phyloP scores from a whole-genome alignment of 768 basidiomycete species.

The Naganishia onofrii region DNA sequence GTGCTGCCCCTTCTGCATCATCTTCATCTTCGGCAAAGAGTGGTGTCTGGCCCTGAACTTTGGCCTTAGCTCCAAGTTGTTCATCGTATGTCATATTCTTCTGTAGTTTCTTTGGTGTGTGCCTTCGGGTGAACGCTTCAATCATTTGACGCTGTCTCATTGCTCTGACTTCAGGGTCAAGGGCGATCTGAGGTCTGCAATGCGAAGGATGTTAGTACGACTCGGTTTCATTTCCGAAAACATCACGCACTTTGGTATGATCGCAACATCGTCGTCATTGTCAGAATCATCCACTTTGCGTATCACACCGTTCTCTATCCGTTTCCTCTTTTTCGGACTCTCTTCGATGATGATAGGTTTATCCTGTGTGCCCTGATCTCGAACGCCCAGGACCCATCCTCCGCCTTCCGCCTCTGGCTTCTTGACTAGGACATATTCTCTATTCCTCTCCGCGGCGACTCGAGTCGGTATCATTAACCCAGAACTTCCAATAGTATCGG shows the following conservation, averaged over 20 bases:
- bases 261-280: constrained; percentile 48
- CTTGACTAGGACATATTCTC: constrained; percentile 90
- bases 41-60: neutral
- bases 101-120: constrained; percentile 39
- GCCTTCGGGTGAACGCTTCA: constrained; percentile 45
- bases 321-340: constrained; percentile 40
- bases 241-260: constrained; percentile 32
- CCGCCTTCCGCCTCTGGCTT: constrained; percentile 74
- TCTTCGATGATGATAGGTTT: constrained; percentile 82
- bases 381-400: constrained; percentile 91
- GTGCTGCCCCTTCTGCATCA: constrained; percentile 38
- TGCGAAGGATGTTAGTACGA: neutral
- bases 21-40: constrained; percentile 29
- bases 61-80: constrained; percentile 14
- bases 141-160: constrained; percentile 45
- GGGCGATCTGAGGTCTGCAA: neutral
- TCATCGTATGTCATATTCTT: constrained; percentile 23
- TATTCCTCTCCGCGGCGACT: constrained; percentile 91
- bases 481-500: constrained; percentile 86
- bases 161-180: constrained; percentile 44
- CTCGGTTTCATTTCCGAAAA: neutral
- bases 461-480: constrained; percentile 80
- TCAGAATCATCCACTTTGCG: constrained; percentile 36
- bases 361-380: constrained; percentile 75
- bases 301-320: constrained; percentile 20